These are phyloP conservation scores for Fagopyrum tataricum DNA, from an alignment of 148 eudicot species.

Conservation along the genomic window DNA sequence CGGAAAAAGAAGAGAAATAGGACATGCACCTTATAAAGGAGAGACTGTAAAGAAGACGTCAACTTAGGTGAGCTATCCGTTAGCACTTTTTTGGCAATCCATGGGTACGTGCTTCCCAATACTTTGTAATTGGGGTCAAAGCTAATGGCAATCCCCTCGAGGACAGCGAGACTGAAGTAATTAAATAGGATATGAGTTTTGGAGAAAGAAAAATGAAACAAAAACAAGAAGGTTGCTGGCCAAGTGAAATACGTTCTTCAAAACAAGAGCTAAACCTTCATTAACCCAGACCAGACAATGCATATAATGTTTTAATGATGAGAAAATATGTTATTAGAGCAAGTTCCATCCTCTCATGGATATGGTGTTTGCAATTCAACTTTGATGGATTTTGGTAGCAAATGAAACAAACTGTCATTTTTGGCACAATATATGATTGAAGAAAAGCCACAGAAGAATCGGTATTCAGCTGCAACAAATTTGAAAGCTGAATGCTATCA, in stretches of 20 bases:
- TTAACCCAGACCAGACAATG: background rate
- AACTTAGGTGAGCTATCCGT: slow-evolving; percentile 76
- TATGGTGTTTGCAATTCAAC: background rate
- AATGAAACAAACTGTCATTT: background rate
- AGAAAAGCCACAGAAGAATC: background rate
- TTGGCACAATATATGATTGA: background rate
- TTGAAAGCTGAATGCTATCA: too few relatives aligned
- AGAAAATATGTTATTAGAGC: background rate
- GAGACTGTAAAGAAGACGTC: slow-evolving; percentile 56
- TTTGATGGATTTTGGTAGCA: background rate
- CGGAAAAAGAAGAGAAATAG: background rate
- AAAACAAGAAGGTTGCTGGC: background rate
- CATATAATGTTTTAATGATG: background rate
- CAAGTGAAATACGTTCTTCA: background rate
- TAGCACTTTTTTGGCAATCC: slow-evolving; percentile 88
- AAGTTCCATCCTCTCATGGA: background rate
- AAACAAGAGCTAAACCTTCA: background rate
- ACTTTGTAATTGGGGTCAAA: slow-evolving; percentile 84
- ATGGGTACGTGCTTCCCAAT: slow-evolving; percentile 91
- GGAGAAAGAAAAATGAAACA: slow-evolving; percentile 4
- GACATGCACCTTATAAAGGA: slow-evolving; percentile 69
- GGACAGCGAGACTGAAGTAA: slow-evolving; percentile 76
- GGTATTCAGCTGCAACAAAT: background rate
- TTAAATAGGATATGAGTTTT: slow-evolving; percentile 8
- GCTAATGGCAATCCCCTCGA: slow-evolving; percentile 89